phyloP scores from a whole-genome alignment of 2,329 filamentous ascomycete species.

The Coniella lustricola region DNA sequence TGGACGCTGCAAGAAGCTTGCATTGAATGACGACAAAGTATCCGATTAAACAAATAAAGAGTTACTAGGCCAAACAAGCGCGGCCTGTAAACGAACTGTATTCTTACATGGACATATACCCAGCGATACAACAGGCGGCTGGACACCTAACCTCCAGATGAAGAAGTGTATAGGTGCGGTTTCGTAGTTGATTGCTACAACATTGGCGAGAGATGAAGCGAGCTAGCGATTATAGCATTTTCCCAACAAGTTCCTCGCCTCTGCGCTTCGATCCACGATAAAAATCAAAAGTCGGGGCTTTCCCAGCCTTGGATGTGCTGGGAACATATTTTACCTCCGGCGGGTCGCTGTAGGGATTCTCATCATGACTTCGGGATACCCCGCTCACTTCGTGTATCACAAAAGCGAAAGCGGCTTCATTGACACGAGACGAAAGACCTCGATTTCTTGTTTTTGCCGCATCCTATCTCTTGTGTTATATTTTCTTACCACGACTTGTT shows the following conservation, averaged over 20 bases:
- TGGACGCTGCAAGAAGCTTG: neutral
- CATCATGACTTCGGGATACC: constrained; percentile 10
- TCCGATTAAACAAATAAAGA: neutral
- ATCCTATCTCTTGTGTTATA: neutral
- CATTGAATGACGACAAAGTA: neutral
- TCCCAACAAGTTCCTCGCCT: neutral
- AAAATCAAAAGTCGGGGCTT: neutral
- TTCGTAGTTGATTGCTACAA: neutral
- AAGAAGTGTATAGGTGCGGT: neutral
- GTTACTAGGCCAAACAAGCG: neutral
- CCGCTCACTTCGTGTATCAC: neutral
- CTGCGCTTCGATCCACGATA: neutral
- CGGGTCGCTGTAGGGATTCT: constrained; percentile 4
- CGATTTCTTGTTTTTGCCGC: too few species aligned
- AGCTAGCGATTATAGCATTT: neutral
- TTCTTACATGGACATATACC: constrained; percentile 16
- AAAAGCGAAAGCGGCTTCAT: neutral
- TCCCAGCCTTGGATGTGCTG: constrained; percentile 3
- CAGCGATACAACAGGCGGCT: constrained; percentile 8
- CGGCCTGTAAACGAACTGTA: constrained; percentile 10
- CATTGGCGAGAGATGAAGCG: neutral
- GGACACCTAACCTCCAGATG: constrained; percentile 1
- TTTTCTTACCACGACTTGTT: constrained; percentile 2
- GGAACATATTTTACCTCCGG: neutral
- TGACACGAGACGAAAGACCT: constrained; percentile 1